Evolutionary conservation across 2,329 filamentous ascomycete genomes (phyloP), one percentile per base, ranked within the genome.

Genomic region (Penicillium sp.): DNA sequence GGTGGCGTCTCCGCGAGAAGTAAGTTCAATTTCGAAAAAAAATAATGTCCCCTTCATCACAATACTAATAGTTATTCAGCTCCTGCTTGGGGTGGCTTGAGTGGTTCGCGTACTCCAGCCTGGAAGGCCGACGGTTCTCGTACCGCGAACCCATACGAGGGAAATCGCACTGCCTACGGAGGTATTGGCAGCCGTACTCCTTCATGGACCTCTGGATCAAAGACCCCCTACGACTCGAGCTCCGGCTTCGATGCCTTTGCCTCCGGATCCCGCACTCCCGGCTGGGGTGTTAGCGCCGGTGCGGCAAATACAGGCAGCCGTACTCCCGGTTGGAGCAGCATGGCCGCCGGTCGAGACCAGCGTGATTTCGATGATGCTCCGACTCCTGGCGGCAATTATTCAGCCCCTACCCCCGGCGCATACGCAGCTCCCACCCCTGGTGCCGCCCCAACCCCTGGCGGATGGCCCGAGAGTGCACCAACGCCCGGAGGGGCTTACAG

Each of bases 81-180:
- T 53, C 72, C 72, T 47, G 72, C 72, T 33, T 74, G 72, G 72
- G 64, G 62, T 33, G 67, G 68, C 38, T 53, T 62, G 53, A 68
- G 80, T 49, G 71, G 75, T n/a, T 65, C 68, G 34, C 72, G 76
- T 40, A 78, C 76, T 10, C 76, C 77, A 49, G 75, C 77, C 18
- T 77, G 75, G 75, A 76, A 74, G 75, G 83, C 82, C 55, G 78
- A 82, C 16, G 77, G 79, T 50, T 78, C 74, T 12, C 71, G 75
- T 46, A 78, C 76, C 30, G 70, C 75, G 22, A 71, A 74, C 64
- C 84, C 85, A 1, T 88, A 88, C 60, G 86, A 73, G 58, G 86
- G 86, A 52, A 86, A 74, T 65, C 83, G 84, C 38, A 91, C 89
- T 13, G 82, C 88, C 1, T 95, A 95, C 61, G 89, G 89, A 46